Conservation (phyloP, 345 rosid species). For the Salix caprea region DNA sequence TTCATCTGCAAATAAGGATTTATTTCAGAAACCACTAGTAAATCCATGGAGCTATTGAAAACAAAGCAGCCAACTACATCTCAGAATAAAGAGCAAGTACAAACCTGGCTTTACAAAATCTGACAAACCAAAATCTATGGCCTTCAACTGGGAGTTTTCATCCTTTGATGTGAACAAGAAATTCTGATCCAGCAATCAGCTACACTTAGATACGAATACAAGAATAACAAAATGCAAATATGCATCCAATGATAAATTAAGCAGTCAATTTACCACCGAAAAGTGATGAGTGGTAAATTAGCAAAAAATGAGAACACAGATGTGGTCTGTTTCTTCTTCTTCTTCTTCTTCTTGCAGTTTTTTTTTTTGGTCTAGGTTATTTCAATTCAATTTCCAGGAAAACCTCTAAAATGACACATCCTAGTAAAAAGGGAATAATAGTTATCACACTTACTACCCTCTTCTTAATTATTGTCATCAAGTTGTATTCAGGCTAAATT, state of each 20-base stretch:
- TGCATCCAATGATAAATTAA: neutral
- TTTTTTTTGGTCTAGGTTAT: neutral
- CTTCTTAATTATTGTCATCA: neutral
- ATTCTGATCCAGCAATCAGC: constrained; percentile 60
- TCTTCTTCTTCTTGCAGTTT: neutral
- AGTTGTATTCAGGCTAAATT: neutral
- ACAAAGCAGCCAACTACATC: neutral
- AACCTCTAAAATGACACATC: neutral
- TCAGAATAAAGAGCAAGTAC: neutral
- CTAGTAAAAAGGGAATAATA: neutral
- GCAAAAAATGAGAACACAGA: neutral
- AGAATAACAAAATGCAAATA: constrained; percentile 3
- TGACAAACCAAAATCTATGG: constrained; percentile 93
- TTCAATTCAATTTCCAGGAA: neutral
- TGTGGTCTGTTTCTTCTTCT: neutral
- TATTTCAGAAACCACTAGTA: neutral
- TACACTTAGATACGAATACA: constrained; percentile 21
- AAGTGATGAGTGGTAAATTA: neutral
- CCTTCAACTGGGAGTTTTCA: constrained; percentile 75
- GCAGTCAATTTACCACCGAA: neutral
- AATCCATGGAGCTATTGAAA: neutral
- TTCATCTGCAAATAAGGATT: constrained; percentile 57
- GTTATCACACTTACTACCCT: neutral
- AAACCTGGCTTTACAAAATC: constrained; percentile 97
- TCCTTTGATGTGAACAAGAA: constrained; percentile 83